Percentiles rank a stretch among this genome's conserved stretches.
Evolutionary conservation across 345 rosid species (phyloP).

Genomic region (Eucalyptus regnans): DNA sequence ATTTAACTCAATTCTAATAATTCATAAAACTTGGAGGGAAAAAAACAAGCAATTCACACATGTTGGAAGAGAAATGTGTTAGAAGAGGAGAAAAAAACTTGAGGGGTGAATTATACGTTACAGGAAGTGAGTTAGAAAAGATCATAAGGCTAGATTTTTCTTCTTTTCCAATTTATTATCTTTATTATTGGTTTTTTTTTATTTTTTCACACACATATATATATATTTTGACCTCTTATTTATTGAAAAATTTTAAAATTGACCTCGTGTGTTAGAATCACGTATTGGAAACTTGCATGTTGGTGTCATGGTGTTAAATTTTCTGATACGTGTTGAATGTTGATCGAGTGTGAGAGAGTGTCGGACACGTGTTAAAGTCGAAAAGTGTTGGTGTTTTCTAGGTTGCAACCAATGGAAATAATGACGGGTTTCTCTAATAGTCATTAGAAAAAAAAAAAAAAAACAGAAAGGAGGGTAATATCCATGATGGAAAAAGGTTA

Average conservation of each 20-base stretch:
- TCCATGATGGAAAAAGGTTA: not conserved
- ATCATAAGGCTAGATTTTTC: rapidly evolving
- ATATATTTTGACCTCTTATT: rapidly evolving
- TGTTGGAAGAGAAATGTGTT: too few relatives aligned
- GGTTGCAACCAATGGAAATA: rapidly evolving
- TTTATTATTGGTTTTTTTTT: too few relatives aligned
- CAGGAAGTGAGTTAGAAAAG: rapidly evolving
- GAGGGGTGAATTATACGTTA: rapidly evolving
- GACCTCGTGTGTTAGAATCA: rapidly evolving
- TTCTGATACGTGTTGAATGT: rapidly evolving
- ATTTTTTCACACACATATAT: too few relatives aligned
- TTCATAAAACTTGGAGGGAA: too few relatives aligned
- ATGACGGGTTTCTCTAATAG: not conserved
- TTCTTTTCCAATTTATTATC: too few relatives aligned
- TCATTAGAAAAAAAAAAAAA: not conserved
- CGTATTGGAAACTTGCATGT: rapidly evolving
- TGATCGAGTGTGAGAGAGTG: rapidly evolving
- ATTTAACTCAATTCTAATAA: too few relatives aligned
- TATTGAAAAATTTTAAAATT: too few relatives aligned
- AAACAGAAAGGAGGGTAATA: not conserved
- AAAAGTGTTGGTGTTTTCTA: too few relatives aligned
- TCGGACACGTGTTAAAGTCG: rapidly evolving
- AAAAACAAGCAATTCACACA: too few relatives aligned
- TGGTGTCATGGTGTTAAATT: rapidly evolving
- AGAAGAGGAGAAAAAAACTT: too few relatives aligned